Base-by-base conservation (phyloP, 768 basidiomycete species). In the Lactarius quietus region DNA sequence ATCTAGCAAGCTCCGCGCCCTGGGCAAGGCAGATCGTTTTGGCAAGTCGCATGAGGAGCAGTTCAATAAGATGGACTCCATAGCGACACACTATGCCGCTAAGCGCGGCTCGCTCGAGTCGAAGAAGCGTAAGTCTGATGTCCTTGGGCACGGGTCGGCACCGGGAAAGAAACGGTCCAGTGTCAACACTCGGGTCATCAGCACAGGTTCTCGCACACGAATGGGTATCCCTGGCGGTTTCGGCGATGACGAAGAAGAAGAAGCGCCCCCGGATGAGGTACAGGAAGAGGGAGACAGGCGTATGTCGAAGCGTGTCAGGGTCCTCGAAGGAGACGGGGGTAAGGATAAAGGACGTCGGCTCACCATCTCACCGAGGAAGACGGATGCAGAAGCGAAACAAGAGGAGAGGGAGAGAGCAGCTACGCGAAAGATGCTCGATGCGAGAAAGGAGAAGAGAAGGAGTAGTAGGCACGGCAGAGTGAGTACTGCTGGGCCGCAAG, bases 41-140 rank as follows among this genome's bases (percentile, higher is more conserved):
- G 82, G 87, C 26, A 83, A 81, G 70, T 72, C 78, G 29, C 91
- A 93, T 70, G 81, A 86, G 61, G 79, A 82, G 39, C 82, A 83
- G 63, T 92, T 92, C 72, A 76, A 76, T 61, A 87, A 84, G 80
- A 93, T 93, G 91, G 88, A 90, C 69, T 86, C 88, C 8, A 92
- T 92, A 71, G 82, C 77, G 14, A 77, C 71, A 14, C 82, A 83
- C 66, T 84, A 84, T 69, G 79, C 83, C 6, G 81, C 80, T 33
- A 77, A 72, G 55, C 77, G 80, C 20, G 71, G 72, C 12, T 57
- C 52, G 23, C 74, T 57, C 14, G 64, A 23, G 18, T 80, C 41
- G 63, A 73, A 72, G 73, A 82, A 80, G 71, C 75, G 80, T 66
- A 81, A 83, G 70, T 86, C 88, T 53, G 86, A 82, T 68, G 79